Conservation (phyloP, 1,139 yeast species). For the Kluyveromyces marxianus region DNA sequence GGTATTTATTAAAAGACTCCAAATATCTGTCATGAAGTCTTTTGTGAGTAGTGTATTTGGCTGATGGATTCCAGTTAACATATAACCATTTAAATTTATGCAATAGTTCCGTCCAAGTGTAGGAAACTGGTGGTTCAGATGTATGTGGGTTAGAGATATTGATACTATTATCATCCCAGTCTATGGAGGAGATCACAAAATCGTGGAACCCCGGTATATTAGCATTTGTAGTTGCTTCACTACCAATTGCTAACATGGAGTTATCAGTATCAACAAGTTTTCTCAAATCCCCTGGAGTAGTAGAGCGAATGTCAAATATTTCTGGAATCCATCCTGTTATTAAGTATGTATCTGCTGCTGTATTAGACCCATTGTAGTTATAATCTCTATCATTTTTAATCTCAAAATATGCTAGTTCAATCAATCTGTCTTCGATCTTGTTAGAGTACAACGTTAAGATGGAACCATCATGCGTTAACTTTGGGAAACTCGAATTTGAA, state of each 20-base stretch:
- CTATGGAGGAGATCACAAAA: conserved; percentile 45
- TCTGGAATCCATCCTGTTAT: conserved; percentile 75
- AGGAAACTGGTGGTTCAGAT: conserved; percentile 21
- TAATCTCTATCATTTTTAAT: conserved; percentile 52
- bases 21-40: conserved; percentile 33
- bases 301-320: conserved; percentile 32
- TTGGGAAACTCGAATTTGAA: conserved; percentile 15
- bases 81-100: conserved; percentile 51
- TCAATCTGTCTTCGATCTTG: conserved; percentile 39
- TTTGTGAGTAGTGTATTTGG: conserved; percentile 30
- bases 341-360: conserved; percentile 63
- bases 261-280: neutral
- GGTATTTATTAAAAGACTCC: neutral
- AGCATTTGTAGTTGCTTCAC: conserved; percentile 25
- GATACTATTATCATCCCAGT: conserved; percentile 23
- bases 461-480: conserved; percentile 14
- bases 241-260: neutral
- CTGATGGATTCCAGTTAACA: conserved; percentile 55
- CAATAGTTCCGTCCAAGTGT: conserved; percentile 32
- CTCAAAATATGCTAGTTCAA: conserved; percentile 71
- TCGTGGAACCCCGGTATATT: conserved; percentile 45
- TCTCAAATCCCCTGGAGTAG: neutral
- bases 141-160: conserved; percentile 53
- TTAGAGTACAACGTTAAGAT: conserved; percentile 7
- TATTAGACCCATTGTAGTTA: conserved; percentile 66